Conservation (phyloP, 768 basidiomycete species). For the Tubosaeta sp. region DNA sequence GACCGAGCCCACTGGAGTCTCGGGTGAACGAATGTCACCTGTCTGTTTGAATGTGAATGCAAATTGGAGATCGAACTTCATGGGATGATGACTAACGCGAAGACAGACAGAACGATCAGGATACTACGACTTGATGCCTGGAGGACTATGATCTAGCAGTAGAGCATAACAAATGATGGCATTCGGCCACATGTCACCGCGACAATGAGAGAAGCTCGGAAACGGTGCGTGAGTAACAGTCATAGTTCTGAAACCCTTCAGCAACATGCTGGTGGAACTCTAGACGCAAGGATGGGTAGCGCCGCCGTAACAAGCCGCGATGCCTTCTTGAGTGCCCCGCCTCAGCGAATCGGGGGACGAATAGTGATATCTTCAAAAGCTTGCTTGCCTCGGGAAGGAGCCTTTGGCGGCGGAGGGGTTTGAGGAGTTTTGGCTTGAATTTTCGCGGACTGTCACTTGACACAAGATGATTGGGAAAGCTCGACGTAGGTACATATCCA, state of each 20-base stretch:
- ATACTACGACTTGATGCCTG: constrained; percentile 7
- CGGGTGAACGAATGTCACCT: neutral
- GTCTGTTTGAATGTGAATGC: constrained; percentile 4
- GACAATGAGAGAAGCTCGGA: neutral
- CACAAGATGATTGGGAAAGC: too few relatives aligned
- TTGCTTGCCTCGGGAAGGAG: too few relatives aligned
- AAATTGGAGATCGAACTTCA: constrained; percentile 9
- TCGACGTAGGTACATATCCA: neutral
- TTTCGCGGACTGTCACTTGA: too few relatives aligned
- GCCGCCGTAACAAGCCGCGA: too few relatives aligned
- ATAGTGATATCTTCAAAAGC: too few relatives aligned
- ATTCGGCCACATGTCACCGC: constrained; percentile 15
- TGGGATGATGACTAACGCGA: constrained; percentile 8
- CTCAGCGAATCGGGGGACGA: too few relatives aligned
- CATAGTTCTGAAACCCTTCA: too few relatives aligned
- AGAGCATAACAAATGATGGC: constrained; percentile 8
- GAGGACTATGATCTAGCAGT: constrained; percentile 1
- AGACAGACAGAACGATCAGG: constrained; percentile 2
- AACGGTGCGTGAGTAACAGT: neutral
- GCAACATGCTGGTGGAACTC: neutral
- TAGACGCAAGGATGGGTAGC: neutral
- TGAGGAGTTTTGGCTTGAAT: too few relatives aligned
- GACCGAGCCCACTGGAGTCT: neutral
- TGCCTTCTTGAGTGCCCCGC: too few relatives aligned
- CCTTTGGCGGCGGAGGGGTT: too few relatives aligned